phyloP scores from a whole-genome alignment of 306 rosid genomes.

The Pachyrhizus erosus region DNA sequence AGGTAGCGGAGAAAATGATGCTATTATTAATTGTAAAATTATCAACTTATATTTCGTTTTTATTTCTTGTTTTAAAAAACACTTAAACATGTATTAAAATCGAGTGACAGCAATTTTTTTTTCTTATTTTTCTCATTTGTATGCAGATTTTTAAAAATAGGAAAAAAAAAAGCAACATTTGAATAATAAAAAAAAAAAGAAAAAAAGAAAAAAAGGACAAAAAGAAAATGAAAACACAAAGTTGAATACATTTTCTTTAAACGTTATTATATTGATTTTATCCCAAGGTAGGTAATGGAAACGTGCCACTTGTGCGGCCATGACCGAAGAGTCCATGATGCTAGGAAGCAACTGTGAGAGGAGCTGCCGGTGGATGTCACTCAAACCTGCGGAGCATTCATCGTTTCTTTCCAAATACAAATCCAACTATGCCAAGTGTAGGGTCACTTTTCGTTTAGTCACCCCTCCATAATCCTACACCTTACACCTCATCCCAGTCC shows the following conservation, averaged over 20 bases:
- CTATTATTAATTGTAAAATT: too few relatives aligned
- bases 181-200: too few relatives aligned
- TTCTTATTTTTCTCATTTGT: too few relatives aligned
- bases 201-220: neutral
- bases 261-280: neutral
- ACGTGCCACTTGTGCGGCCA: slow-evolving; percentile 39
- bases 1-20: too few relatives aligned
- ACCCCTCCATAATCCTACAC: slow-evolving; percentile 17
- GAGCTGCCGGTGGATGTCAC: too few relatives aligned
- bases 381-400: neutral
- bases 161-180: too few relatives aligned
- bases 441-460: slow-evolving; percentile 37
- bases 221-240: neutral
- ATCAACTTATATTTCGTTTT: too few relatives aligned
- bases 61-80: too few relatives aligned
- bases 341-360: slow-evolving; percentile 13
- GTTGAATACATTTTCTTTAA: neutral
- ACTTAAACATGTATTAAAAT: too few relatives aligned
- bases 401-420: neutral
- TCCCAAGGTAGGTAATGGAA: neutral
- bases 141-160: too few relatives aligned
- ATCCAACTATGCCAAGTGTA: slow-evolving; percentile 31
- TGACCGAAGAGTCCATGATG: neutral
- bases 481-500: neutral
- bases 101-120: too few relatives aligned